phyloP scores from a whole-genome alignment of 306 rosid genomes.

The Lotus japonicus region DNA sequence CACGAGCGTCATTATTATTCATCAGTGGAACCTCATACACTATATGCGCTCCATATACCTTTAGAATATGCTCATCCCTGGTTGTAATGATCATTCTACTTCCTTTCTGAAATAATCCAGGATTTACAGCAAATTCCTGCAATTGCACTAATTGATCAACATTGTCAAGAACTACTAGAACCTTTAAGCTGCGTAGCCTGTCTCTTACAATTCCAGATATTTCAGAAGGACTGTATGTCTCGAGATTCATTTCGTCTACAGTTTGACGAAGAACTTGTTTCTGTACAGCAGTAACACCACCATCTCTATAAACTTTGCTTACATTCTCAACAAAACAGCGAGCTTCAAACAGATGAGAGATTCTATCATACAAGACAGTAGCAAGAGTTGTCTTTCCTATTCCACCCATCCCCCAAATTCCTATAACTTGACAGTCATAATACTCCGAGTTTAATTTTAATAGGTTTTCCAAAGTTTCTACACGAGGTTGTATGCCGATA shows the following conservation, averaged over 20 bases:
- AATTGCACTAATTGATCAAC: not conserved
- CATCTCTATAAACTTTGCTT: not conserved
- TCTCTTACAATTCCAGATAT: not conserved
- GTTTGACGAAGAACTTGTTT: conserved; percentile 12
- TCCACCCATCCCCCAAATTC: conserved; percentile 27
- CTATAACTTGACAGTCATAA: not conserved
- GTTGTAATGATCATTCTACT: conserved; percentile 18
- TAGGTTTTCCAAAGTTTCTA: not conserved
- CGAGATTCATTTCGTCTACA: not conserved
- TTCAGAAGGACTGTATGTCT: not conserved
- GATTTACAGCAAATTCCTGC: not conserved
- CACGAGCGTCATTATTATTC: not conserved
- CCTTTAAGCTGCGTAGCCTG: not conserved
- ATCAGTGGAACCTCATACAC: not conserved
- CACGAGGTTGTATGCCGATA: conserved; percentile 17
- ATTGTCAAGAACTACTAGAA: conserved; percentile 18
- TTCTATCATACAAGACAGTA: not conserved
- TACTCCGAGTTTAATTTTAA: not conserved
- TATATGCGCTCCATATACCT: not conserved
- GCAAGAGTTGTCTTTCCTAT: conserved; percentile 25
- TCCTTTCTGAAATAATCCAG: not conserved
- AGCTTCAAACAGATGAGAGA: conserved; percentile 14
- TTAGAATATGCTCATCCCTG: conserved; percentile 5
- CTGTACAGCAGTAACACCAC: not conserved
- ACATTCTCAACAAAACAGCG: not conserved